These are phyloP conservation scores for Martensiomyces pterosporus DNA, from an alignment of 192 early-diverging fungal species.

Conservation along the genomic window DNA sequence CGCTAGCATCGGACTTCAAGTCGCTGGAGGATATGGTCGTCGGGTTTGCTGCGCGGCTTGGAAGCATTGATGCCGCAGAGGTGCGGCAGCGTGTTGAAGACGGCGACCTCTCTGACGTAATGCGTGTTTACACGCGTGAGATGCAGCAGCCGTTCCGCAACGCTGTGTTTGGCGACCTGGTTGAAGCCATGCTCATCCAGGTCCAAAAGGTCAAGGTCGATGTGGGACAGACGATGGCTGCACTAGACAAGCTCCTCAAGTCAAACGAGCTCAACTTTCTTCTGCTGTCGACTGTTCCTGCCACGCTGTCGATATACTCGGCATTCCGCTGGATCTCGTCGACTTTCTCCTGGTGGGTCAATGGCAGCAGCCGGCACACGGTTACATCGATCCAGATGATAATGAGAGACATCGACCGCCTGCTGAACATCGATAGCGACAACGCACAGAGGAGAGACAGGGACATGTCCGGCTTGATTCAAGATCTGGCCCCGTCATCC, in stretches of 20 bases:
- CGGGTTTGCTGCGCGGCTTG: slow-evolving; percentile 63
- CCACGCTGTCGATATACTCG: slow-evolving; percentile 58
- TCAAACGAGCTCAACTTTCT: slow-evolving; percentile 96
- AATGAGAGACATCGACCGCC: slow-evolving; percentile 56
- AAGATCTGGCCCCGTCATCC: slow-evolving; percentile 5
- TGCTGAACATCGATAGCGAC: slow-evolving; percentile 49
- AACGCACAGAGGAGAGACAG: slow-evolving; percentile 5
- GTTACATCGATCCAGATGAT: slow-evolving; percentile 50
- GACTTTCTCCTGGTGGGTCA: slow-evolving; percentile 42
- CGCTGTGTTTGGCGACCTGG: slow-evolving; percentile 59
- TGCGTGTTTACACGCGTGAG: slow-evolving; percentile 74
- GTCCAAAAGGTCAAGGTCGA: slow-evolving; percentile 96
- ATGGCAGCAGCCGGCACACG: slow-evolving; percentile 30
- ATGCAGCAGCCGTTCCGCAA: slow-evolving; percentile 54
- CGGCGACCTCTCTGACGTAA: slow-evolving; percentile 78
- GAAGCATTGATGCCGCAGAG: slow-evolving; percentile 48
- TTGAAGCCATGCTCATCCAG: slow-evolving; percentile 72
- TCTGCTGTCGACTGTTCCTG: slow-evolving; percentile 75
- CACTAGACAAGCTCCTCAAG: slow-evolving; percentile 86
- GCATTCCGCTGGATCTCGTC: slow-evolving; percentile 31
- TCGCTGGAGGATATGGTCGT: slow-evolving; percentile 89
- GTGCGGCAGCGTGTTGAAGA: slow-evolving; percentile 58
- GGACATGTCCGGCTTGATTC: no score
- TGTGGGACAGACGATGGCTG: slow-evolving; percentile 84
- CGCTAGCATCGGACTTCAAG: slow-evolving; percentile 72